These are phyloP conservation scores for Mitragyna speciosa DNA, from an alignment of 257 asterid species.

Conservation along the genomic window DNA sequence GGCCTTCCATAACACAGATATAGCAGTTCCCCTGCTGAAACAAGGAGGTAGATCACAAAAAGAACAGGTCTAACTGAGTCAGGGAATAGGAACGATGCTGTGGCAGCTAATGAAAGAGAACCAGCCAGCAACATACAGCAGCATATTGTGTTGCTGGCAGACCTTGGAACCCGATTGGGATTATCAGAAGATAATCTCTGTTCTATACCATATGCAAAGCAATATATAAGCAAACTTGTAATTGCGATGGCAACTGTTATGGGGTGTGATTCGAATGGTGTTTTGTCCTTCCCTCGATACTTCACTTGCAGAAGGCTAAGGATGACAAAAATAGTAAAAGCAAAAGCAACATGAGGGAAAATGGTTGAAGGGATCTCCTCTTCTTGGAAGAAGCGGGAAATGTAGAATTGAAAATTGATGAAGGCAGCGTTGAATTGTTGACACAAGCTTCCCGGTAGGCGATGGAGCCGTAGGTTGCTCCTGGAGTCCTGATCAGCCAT, in stretches of 20 bases:
- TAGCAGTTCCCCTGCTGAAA: neutral
- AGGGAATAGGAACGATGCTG: neutral
- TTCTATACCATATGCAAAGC: neutral
- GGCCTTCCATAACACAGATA: neutral
- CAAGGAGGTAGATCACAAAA: neutral
- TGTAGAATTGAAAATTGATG: too few relatives aligned
- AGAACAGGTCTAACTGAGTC: neutral
- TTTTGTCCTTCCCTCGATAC: slow-evolving; percentile 7
- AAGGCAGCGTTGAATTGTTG: neutral
- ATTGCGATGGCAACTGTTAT: neutral
- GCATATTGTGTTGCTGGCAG: neutral
- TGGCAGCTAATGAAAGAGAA: neutral
- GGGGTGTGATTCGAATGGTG: slow-evolving; percentile 14
- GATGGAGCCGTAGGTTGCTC: neutral
- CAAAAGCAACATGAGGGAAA: slow-evolving; percentile 8
- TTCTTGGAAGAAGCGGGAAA: neutral
- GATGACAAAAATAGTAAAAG: neutral
- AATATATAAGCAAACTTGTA: neutral
- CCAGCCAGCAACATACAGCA: slow-evolving; percentile 7
- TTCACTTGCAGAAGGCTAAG: slow-evolving; percentile 11
- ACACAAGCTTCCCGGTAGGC: neutral
- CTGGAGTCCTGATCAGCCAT: neutral
- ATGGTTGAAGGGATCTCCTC: neutral
- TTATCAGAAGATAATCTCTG: neutral
- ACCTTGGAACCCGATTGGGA: neutral